Percentiles rank a stretch among this genome's conserved stretches.
These are phyloP conservation scores for Rhinocladiella similis DNA, from an alignment of 2,329 filamentous ascomycete species.

Conservation along the genomic window DNA sequence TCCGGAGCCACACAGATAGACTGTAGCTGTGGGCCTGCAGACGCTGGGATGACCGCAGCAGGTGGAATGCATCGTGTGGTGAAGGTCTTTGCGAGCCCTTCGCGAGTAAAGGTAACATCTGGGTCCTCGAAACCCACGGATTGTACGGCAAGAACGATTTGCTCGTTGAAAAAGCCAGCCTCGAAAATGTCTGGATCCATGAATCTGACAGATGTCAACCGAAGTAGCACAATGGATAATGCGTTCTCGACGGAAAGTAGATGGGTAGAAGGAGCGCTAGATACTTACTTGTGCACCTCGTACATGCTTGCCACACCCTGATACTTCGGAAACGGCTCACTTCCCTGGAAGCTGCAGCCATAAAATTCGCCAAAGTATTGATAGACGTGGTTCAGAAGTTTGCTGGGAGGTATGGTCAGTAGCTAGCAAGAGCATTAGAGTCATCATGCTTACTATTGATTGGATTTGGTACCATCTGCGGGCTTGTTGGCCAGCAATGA, in stretches of 20 bases:
- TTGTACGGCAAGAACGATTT: constrained; percentile 54
- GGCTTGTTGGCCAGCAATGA: constrained; percentile 59
- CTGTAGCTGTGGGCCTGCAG: constrained; percentile 20
- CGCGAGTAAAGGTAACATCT: constrained; percentile 53
- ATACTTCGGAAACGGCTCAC: constrained; percentile 52
- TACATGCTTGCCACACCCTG: constrained; percentile 31
- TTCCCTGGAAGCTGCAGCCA: constrained; percentile 52
- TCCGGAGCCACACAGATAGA: constrained; percentile 15
- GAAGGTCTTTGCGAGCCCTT: constrained; percentile 53
- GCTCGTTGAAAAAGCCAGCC: constrained; percentile 56
- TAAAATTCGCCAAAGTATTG: constrained; percentile 61
- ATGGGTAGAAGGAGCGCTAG: neutral
- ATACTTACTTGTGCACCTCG: constrained; percentile 33
- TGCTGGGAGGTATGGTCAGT: constrained; percentile 22
- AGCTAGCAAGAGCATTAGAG: neutral
- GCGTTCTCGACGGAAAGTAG: neutral
- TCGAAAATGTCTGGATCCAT: constrained; percentile 57
- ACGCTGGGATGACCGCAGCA: constrained; percentile 30
- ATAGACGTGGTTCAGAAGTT: constrained; percentile 63
- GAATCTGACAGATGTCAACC: constrained; percentile 37
- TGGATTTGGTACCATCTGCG: constrained; percentile 50
- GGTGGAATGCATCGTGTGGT: constrained; percentile 53
- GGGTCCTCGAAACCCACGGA: constrained; percentile 60
- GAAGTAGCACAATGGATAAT: neutral
- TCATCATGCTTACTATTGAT: constrained; percentile 48